phyloP scores from a whole-genome alignment of 139 green algal genomes.

The Volvox reticuliferus region DNA sequence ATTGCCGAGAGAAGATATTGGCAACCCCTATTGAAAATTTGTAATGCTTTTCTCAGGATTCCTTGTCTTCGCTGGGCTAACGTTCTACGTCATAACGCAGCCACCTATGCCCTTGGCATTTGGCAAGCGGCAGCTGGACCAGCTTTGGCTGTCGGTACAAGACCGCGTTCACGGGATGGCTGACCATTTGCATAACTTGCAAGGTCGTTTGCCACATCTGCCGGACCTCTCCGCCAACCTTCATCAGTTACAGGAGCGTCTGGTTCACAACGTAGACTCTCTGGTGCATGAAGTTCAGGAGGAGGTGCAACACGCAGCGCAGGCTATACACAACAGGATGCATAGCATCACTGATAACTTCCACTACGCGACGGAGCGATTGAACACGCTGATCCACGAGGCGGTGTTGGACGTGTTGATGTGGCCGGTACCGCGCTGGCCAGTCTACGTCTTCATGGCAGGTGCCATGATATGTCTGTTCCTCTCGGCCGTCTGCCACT shows the following conservation, averaged over 20 bases:
- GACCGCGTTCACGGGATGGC: conserved; percentile 47
- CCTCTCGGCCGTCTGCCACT: conserved; percentile 86
- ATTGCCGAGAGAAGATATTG: too few species aligned
- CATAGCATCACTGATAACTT: conserved; percentile 29
- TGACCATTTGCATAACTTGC: conserved; percentile 34
- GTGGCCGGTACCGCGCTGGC: conserved; percentile 66
- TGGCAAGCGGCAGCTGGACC: conserved; percentile 64
- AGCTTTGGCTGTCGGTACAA: conserved; percentile 57
- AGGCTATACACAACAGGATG: conserved; percentile 40
- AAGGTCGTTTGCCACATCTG: conserved; percentile 18
- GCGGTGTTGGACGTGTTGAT: conserved; percentile 43
- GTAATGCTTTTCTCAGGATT: conserved; percentile 67
- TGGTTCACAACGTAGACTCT: conserved; percentile 44
- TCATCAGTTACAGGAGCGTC: conserved; percentile 57
- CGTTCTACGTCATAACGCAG: conserved; percentile 61
- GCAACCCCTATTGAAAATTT: too few species aligned
- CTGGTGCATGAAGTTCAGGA: conserved; percentile 44
- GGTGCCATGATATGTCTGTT: conserved; percentile 94
- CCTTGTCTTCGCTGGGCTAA: conserved; percentile 77
- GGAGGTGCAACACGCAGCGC: conserved; percentile 46
- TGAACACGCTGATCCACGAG: conserved; percentile 7
- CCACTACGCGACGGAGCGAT: neutral
- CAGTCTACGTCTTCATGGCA: conserved; percentile 80
- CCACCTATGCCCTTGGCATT: conserved; percentile 67
- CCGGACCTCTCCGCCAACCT: conserved; percentile 33